These are phyloP conservation scores for Paragyromitra xinjiangensis DNA, from an alignment of 495 filamentous ascomycete genomes.

Conservation along the genomic window DNA sequence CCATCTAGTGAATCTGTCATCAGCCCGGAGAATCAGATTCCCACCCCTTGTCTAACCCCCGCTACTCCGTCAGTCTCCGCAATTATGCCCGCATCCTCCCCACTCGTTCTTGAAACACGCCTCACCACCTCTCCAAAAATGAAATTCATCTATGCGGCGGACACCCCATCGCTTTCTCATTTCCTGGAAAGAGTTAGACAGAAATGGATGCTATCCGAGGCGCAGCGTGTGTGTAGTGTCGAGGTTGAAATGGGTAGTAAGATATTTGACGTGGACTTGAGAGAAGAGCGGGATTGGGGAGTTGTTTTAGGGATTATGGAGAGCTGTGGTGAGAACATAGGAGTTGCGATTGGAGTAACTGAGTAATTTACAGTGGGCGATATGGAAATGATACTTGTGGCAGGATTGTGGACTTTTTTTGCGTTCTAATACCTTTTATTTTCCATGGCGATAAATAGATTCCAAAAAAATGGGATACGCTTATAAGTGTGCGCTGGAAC, in stretches of 20 bases:
- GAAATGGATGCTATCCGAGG: conserved; percentile 16
- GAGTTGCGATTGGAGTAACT: conserved; percentile 5
- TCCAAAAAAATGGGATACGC: neutral
- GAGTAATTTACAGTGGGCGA: neutral
- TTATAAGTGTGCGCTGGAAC: neutral
- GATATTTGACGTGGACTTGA: conserved; percentile 17
- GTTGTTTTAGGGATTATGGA: conserved; percentile 13
- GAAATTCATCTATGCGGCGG: conserved; percentile 27
- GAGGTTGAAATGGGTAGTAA: conserved; percentile 27
- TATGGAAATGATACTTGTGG: neutral
- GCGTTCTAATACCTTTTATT: neutral
- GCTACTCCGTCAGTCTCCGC: too few relatives aligned
- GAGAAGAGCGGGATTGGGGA: conserved; percentile 24
- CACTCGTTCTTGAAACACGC: conserved; percentile 26
- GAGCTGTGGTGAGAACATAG: neutral
- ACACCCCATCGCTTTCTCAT: conserved; percentile 21
- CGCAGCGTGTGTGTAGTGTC: conserved; percentile 12
- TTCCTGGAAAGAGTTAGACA: conserved; percentile 28
- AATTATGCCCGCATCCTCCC: neutral
- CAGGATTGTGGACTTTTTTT: neutral
- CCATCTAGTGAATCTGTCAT: neutral
- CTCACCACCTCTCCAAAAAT: conserved; percentile 24
- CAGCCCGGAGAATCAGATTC: neutral
- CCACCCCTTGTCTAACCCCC: neutral
- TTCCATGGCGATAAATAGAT: neutral